Conservation (phyloP, 2,329 filamentous ascomycete genomes). For the Fusarium sp. region DNA sequence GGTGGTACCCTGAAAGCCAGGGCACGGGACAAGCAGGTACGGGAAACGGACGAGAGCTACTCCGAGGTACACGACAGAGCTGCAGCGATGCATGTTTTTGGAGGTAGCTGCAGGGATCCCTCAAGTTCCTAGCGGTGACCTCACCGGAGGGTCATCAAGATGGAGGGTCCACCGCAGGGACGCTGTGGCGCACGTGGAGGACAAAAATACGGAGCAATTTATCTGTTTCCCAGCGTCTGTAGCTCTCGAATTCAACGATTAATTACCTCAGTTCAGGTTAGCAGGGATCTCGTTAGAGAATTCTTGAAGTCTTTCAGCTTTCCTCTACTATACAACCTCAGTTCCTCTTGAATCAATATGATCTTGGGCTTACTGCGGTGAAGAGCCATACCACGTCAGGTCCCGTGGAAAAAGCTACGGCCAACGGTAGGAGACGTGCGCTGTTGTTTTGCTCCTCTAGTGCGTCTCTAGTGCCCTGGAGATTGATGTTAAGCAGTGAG, state of each 20-base stretch:
- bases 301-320: too few species aligned
- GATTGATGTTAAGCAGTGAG: background rate
- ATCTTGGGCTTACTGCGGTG: too few species aligned
- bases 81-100: background rate
- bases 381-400: too few species aligned
- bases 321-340: too few species aligned
- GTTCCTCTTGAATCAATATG: too few species aligned
- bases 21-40: slow-evolving; percentile 25
- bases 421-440: slow-evolving; percentile 24
- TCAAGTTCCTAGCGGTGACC: slow-evolving; percentile 22
- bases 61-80: slow-evolving; percentile 12
- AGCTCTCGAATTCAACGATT: too few species aligned
- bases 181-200: slow-evolving; percentile 9
- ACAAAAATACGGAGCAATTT: too few species aligned
- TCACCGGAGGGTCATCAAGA: slow-evolving; percentile 40
- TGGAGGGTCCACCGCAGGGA: slow-evolving; percentile 39
- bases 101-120: slow-evolving; percentile 16
- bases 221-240: too few species aligned
- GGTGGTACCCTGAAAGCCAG: slow-evolving; percentile 24
- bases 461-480: slow-evolving; percentile 11
- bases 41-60: slow-evolving; percentile 18
- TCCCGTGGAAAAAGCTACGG: too few species aligned
- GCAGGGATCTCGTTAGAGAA: too few species aligned
- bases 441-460: slow-evolving; percentile 38
- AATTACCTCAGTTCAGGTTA: too few species aligned